Base-by-base conservation (phyloP, 345 rosid species). In the Eucalyptus microcorys region DNA sequence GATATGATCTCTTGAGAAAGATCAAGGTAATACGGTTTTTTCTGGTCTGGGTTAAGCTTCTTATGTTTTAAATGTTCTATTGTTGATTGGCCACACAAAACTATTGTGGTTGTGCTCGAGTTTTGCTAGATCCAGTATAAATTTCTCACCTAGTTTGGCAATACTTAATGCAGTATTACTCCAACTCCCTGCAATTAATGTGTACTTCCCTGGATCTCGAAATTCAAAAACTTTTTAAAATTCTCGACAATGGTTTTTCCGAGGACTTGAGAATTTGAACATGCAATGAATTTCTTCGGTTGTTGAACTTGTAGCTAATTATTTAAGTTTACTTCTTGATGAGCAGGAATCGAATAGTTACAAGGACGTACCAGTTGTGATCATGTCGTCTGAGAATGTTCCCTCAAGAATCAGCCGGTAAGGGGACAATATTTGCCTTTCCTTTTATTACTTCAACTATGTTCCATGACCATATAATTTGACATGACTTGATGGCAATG, bases 331-430 rank as follows among this genome's bases (percentile, higher is more conserved):
- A 22, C 84, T 88, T 76, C 83, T 10, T 10, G 27, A 76, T 52
- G 76, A 88, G 88, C 93, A 95, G 96, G 96, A 91, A 91, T 97
- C 99, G 86, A 93, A 92, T 14, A 92, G 94, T 49, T 94, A 93
- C 83, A 97, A 92, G 90, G 94, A 97, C 90, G 92, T 96, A 10
- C 99, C 99, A 45, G 99, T 97, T 27, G 98, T 97, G 27, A 95
- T 97, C 34, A 96, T 97, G 99, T 97, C 99, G 7, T 97, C 99
- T 4, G 99, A 97, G 88, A 96, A 97, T 87, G 93, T 94, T 52
- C 99, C 98, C 15, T 94, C 99, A 8, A 94, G 98, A 91, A 96
- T 97, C 86, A 93, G 91, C 89, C 95, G 96, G 96, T 95, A 83
- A 91, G 89, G 6, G 30, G 19, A 42, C 30, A 88, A 1, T n/a